Percentiles rank a stretch among this genome's conserved stretches.
These are phyloP conservation scores for Cornus suecica DNA, from an alignment of 148 eudicot genomes.

Conservation along the genomic window DNA sequence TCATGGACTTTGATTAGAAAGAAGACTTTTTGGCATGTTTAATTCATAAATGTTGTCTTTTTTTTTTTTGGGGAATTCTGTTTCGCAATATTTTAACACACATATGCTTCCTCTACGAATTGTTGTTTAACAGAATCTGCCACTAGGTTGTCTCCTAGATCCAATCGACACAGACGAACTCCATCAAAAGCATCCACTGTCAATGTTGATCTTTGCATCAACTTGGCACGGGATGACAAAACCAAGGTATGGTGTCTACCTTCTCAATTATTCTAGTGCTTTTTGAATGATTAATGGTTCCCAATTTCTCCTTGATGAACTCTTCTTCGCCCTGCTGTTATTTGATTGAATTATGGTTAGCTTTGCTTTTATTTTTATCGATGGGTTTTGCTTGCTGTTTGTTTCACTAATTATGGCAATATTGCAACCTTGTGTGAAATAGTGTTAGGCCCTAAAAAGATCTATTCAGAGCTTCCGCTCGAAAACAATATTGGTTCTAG, in stretches of 20 bases:
- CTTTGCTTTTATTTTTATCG: too few relatives aligned
- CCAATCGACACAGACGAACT: neutral
- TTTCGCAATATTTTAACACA: neutral
- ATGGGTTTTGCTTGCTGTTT: too few relatives aligned
- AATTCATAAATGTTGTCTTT: neutral
- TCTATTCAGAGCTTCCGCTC: too few relatives aligned
- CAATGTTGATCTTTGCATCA: slow-evolving; percentile 1
- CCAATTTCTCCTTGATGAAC: neutral
- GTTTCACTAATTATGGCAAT: too few relatives aligned
- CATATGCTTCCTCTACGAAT: neutral
- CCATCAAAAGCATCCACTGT: neutral
- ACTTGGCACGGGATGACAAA: slow-evolving; percentile 8
- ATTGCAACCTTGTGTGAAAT: too few relatives aligned
- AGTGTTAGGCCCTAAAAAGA: too few relatives aligned
- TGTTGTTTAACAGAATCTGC: neutral
- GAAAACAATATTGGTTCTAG: too few relatives aligned
- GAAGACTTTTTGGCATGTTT: neutral
- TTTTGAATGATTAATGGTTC: neutral
- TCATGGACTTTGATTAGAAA: neutral
- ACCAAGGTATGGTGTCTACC: slow-evolving; percentile 8
- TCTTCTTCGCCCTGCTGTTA: neutral
- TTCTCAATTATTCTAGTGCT: neutral
- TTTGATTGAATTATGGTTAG: neutral
- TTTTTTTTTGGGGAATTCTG: neutral
- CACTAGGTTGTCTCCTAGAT: slow-evolving; percentile 6